Conservation (phyloP, 495 filamentous ascomycete genomes). For the Penicillium odoratum region DNA sequence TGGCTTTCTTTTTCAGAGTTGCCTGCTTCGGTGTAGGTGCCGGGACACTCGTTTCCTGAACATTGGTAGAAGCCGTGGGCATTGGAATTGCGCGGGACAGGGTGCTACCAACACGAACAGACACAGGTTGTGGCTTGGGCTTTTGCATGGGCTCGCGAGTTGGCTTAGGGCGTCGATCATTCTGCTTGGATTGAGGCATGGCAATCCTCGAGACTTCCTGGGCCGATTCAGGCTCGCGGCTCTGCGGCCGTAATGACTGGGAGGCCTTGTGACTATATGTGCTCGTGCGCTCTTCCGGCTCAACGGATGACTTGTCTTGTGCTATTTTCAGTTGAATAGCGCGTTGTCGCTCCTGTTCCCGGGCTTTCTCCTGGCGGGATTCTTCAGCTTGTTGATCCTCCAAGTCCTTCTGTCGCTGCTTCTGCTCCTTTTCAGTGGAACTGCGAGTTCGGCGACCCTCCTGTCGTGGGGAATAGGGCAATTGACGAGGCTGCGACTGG, state of each 20-base stretch:
- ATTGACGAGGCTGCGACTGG: slow-evolving; percentile 16
- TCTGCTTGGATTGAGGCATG: slow-evolving; percentile 51
- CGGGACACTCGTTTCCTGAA: slow-evolving; percentile 58
- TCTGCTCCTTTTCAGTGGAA: slow-evolving; percentile 71
- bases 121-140: slow-evolving; percentile 70
- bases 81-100: slow-evolving; percentile 68
- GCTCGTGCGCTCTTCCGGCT: slow-evolving; percentile 36
- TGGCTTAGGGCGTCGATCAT: slow-evolving; percentile 69
- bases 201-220: slow-evolving; percentile 40
- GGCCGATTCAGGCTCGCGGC: slow-evolving; percentile 37
- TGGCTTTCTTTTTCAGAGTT: slow-evolving; percentile 60
- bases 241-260: slow-evolving; percentile 51
- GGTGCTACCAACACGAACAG: slow-evolving; percentile 73
- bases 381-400: slow-evolving; percentile 47
- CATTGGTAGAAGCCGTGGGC: slow-evolving; percentile 56
- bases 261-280: slow-evolving; percentile 35
- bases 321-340: slow-evolving; percentile 40
- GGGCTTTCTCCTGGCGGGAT: slow-evolving; percentile 61
- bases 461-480: slow-evolving; percentile 33
- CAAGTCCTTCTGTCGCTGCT: slow-evolving; percentile 60
- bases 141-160: slow-evolving; percentile 66
- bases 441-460: slow-evolving; percentile 67
- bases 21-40: slow-evolving; percentile 45
- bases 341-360: slow-evolving; percentile 63
- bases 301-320: slow-evolving; percentile 34